Conservation (phyloP, 192 early-diverging fungal genomes). For the Coemansia sp. region DNA sequence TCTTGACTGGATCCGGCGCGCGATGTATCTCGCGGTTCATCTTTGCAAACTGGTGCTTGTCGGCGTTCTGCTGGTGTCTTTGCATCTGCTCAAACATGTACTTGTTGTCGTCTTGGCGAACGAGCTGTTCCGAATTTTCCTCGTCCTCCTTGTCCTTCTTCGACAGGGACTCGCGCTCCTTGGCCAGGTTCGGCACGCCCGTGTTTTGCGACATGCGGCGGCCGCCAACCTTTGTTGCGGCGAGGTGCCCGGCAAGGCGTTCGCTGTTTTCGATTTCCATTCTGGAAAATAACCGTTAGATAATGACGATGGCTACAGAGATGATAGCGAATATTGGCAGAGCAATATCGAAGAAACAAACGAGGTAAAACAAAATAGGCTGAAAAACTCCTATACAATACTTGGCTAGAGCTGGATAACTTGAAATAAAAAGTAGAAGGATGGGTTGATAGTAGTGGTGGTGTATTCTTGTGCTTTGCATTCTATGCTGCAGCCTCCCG, state of each 20-base stretch:
- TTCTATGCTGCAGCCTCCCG: no score
- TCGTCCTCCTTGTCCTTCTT: constrained; percentile 23
- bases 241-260: constrained; percentile 13
- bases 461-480: no score
- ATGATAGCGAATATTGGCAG: no score
- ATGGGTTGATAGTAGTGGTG: no score
- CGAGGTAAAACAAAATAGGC: no score
- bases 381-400: no score
- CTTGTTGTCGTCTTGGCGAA: constrained; percentile 31
- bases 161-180: background rate
- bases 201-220: constrained; percentile 34
- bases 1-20: constrained; percentile 12
- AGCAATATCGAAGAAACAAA: no score
- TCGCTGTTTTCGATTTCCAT: background rate
- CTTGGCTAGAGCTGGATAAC: no score
- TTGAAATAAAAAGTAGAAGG: no score
- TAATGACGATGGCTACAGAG: no score
- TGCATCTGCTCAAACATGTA: constrained; percentile 20
- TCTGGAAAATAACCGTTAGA: no score
- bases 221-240: constrained; percentile 28
- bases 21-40: constrained; percentile 29
- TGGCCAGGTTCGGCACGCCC: constrained; percentile 7
- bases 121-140: constrained; percentile 21
- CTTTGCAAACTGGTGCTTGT: constrained; percentile 6
- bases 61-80: constrained; percentile 21